These are phyloP conservation scores for Chlamydomonas reinhardtii DNA, from an alignment of 163 green algal genomes.

Conservation along the genomic window DNA sequence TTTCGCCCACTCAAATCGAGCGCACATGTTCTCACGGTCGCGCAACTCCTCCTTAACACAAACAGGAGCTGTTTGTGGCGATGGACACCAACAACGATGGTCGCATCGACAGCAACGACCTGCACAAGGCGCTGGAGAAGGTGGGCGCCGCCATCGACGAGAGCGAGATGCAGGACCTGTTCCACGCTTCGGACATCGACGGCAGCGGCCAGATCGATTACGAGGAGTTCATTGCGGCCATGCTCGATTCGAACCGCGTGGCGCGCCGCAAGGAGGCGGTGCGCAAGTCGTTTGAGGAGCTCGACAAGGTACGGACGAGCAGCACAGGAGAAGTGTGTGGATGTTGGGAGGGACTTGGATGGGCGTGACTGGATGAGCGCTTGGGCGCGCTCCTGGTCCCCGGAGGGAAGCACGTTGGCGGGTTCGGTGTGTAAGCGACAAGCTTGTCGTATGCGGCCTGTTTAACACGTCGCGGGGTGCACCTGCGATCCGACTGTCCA, in stretches of 20 bases:
- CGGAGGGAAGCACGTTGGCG: no score
- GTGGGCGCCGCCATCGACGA: conserved; percentile 69
- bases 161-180: conserved; percentile 79
- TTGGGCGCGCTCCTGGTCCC: no score
- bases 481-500: no score
- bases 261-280: conserved; percentile 62
- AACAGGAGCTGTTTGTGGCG: conserved; percentile 88
- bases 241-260: conserved; percentile 80
- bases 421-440: no score
- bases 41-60: no score
- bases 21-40: no score
- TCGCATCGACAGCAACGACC: conserved; percentile 86
- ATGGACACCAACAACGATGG: conserved; percentile 96
- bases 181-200: conserved; percentile 90
- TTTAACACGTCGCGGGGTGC: no score
- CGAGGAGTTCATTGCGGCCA: conserved; percentile 97
- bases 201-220: conserved; percentile 95
- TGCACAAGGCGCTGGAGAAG: conserved; percentile 70
- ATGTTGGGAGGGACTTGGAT: no score
- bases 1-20: no score
- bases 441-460: no score
- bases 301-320: conserved; percentile 56
- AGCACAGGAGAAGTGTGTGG: no score
- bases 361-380: no score
- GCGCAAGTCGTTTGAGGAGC: conserved; percentile 73